Percentiles rank a stretch among this genome's conserved stretches.
These are phyloP conservation scores for Saturnispora kantuleensis DNA, from an alignment of 805 yeast genomes.

Conservation along the genomic window DNA sequence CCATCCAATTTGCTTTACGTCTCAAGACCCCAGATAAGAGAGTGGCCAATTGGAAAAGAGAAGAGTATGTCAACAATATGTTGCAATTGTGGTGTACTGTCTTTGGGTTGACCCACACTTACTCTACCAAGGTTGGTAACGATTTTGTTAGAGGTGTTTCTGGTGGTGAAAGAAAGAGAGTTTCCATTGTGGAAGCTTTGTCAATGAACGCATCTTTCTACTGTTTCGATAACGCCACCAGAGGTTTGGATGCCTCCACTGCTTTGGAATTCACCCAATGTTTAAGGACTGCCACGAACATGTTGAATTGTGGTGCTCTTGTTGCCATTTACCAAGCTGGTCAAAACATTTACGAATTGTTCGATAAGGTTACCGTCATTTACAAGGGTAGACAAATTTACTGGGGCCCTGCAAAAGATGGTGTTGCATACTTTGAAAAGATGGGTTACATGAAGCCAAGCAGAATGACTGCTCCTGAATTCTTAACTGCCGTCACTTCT, in stretches of 20 bases:
- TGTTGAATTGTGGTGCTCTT: slow-evolving; percentile 46
- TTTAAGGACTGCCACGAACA: slow-evolving; percentile 47
- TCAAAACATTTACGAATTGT: slow-evolving; percentile 50
- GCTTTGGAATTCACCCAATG: slow-evolving; percentile 58
- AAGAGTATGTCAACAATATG: slow-evolving; percentile 31
- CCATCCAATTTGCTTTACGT: slow-evolving; percentile 43
- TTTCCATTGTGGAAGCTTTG: slow-evolving; percentile 57
- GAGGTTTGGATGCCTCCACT: slow-evolving; percentile 64
- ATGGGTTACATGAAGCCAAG: slow-evolving; percentile 57
- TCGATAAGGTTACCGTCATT: slow-evolving; percentile 51
- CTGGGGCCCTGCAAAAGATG: slow-evolving; percentile 45
- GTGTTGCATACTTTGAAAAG: slow-evolving; percentile 42
- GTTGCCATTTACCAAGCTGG: slow-evolving; percentile 64
- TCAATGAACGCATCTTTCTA: slow-evolving; percentile 43
- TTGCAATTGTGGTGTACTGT: slow-evolving; percentile 42
- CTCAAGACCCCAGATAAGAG: slow-evolving; percentile 44
- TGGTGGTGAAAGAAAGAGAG: slow-evolving; percentile 68
- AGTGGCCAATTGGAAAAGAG: slow-evolving; percentile 32
- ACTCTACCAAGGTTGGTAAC: slow-evolving; percentile 54
- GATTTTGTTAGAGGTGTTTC: slow-evolving; percentile 62
- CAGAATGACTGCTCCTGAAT: slow-evolving; percentile 63
- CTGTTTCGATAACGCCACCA: slow-evolving; percentile 62
- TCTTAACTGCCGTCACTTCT: slow-evolving; percentile 58
- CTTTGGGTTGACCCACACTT: slow-evolving; percentile 50
- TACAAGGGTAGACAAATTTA: slow-evolving; percentile 54